phyloP scores from a whole-genome alignment of 108 stramenopile species.

The Nitzschia putrida region DNA sequence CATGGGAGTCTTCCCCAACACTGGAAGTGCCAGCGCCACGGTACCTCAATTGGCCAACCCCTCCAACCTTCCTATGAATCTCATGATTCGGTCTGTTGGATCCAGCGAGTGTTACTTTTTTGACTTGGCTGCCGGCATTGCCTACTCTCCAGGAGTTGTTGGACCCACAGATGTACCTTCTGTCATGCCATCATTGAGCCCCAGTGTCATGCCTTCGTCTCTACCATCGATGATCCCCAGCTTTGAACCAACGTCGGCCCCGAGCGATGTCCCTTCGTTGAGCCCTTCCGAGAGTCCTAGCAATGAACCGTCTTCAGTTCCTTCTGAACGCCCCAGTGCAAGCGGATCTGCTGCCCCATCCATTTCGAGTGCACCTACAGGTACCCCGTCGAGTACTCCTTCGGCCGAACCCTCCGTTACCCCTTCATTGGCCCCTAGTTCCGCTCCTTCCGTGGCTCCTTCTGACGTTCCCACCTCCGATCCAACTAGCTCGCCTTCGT shows the following conservation, averaged over 20 bases:
- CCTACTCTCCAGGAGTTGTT: too few relatives aligned
- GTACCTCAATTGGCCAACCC: not conserved
- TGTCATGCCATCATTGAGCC: not conserved
- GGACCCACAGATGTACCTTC: too few relatives aligned
- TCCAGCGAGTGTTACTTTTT: not conserved
- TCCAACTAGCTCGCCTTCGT: too few relatives aligned
- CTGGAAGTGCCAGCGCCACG: not conserved
- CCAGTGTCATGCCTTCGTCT: not conserved
- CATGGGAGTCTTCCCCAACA: not conserved
- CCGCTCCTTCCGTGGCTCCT: not conserved
- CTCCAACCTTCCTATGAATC: not conserved
- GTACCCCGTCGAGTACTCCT: not conserved
- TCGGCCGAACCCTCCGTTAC: not conserved
- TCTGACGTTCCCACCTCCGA: too few relatives aligned
- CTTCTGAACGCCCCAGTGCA: not conserved
- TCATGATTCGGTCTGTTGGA: not conserved
- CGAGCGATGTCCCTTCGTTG: not conserved
- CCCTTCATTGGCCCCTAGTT: not conserved
- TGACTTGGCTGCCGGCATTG: not conserved
- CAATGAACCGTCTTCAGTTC: not conserved
- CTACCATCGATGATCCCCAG: not conserved
- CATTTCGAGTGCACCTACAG: too few relatives aligned
- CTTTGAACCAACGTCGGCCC: not conserved
- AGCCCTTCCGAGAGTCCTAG: not conserved
- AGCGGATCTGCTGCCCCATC: too few relatives aligned